A percentile compares a stretch with the other conserved stretches of the same genome.
These are phyloP conservation scores for Acacia crassicarpa DNA, from an alignment of 306 rosid genomes.

Conservation along the genomic window DNA sequence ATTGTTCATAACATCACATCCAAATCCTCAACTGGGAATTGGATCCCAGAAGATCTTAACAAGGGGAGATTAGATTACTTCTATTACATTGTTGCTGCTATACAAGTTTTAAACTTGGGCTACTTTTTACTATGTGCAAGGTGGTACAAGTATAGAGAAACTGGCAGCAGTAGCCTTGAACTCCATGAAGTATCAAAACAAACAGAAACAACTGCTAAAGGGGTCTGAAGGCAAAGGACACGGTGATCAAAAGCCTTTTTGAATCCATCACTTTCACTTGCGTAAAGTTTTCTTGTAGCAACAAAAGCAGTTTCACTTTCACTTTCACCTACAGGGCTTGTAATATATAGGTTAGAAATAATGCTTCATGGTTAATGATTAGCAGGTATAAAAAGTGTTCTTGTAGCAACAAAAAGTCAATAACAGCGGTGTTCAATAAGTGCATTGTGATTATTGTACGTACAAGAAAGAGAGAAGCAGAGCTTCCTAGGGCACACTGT, in stretches of 20 bases:
- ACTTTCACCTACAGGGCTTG: not conserved
- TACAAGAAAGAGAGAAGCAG: no score
- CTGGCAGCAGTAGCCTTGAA: not conserved
- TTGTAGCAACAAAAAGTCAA: not conserved
- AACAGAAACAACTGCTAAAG: not conserved
- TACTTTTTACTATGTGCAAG: slow-evolving; percentile 50
- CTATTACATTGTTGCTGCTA: slow-evolving; percentile 46
- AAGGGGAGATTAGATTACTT: slow-evolving; percentile 56
- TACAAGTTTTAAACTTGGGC: slow-evolving; percentile 35
- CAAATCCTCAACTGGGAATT: slow-evolving; percentile 40
- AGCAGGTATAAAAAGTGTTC: not conserved
- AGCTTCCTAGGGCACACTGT: not conserved
- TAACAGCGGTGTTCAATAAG: not conserved
- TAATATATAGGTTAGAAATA: not conserved
- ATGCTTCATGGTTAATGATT: not conserved
- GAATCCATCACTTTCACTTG: not conserved
- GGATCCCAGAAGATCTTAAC: slow-evolving; percentile 63
- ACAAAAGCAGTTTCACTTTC: no score
- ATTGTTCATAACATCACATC: slow-evolving; percentile 35
- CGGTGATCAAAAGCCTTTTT: not conserved
- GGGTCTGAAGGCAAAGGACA: slow-evolving; percentile 10
- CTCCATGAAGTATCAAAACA: slow-evolving; percentile 19
- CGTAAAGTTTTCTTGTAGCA: not conserved
- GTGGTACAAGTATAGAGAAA: slow-evolving; percentile 56
- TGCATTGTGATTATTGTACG: not conserved